Evolutionary conservation across 169 alveolate species (phyloP).

Genomic region (Plasmodium adleri): DNA sequence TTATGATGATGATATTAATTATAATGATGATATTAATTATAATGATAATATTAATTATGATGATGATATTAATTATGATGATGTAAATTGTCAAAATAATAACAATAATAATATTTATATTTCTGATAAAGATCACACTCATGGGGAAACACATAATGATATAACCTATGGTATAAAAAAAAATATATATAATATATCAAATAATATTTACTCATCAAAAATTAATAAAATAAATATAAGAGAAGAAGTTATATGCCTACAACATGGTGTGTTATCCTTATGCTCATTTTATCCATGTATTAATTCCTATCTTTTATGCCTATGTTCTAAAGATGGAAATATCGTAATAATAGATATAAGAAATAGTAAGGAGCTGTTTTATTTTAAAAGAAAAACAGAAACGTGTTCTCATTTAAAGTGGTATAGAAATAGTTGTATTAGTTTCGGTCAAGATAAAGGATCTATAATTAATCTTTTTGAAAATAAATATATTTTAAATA

Average conservation of each 20-base stretch:
- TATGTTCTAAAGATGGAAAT: conserved; percentile 59
- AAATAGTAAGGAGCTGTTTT: conserved; percentile 49
- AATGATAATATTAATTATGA: background rate
- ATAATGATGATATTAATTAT: background rate
- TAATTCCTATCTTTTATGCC: conserved; percentile 35
- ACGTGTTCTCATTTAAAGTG: conserved; percentile 48
- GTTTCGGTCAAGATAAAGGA: conserved; percentile 71
- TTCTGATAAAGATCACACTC: background rate
- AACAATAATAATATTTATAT: background rate
- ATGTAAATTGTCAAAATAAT: background rate
- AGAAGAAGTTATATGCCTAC: conserved; percentile 26
- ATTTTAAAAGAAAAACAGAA: conserved; percentile 64
- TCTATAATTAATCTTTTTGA: conserved; percentile 55
- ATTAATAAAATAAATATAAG: background rate
- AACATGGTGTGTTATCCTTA: conserved; percentile 52
- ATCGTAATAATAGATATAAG: conserved; percentile 52
- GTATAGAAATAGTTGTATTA: conserved; percentile 39
- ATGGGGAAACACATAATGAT: background rate
- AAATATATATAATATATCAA: too few relatives aligned
- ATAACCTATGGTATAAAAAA: background rate
- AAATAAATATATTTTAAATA: conserved; percentile 60
- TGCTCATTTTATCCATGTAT: conserved; percentile 69
- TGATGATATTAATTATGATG: background rate
- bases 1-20: background rate
- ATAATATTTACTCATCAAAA: background rate